Evolutionary conservation across 192 early-diverging fungal species (phyloP), one percentile per base, ranked within the genome.

Genomic region (Backusella westeae): DNA sequence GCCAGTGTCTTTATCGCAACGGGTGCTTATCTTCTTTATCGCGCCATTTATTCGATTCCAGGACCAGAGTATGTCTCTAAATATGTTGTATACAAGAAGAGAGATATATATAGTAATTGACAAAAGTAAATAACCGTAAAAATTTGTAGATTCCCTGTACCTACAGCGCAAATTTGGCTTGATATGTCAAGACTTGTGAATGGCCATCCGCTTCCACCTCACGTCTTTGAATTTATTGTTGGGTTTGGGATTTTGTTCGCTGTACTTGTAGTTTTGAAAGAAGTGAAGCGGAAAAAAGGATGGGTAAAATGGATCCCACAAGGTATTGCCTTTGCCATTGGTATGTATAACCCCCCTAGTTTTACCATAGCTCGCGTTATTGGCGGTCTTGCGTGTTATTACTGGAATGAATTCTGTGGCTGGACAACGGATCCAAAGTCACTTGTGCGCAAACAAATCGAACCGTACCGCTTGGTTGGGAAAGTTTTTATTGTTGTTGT

Each of bases 101-200:
- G 8, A 19, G 8, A 59, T 1, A 26, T 6, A 56, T n/a, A 9
- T 9, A 56, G 23, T 49, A n/a, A n/a, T 17, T 21, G 53, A 12
- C 21, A 59, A 6, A 26, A 14, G 23, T 0, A 63, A 63, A 29
- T 2, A 63, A 63, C 1, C 26, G 4, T 23, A 29, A 9, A 26
- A 14, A 63, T 44, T 15, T 29, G 29, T 63, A 63, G 56, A 71
- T 92, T 94, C 26, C 85, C 90, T 10, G 93, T 86, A 0, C 93
- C 93, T 0, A 94, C 93, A 0, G 93, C 91, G 4, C 88, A 91
- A 73, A 88, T 94, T 10, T 94, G 93, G 93, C 80, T 94, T 42
- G 93, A 94, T 67, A 91, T 94, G 87, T 90, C 93, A 3, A 79
- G 92, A 1, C 78, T 94, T 1, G 92, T 94, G 26, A 94, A 94